These are phyloP conservation scores for Silybum marianum DNA, from an alignment of 129 eudicot species.

Conservation along the genomic window DNA sequence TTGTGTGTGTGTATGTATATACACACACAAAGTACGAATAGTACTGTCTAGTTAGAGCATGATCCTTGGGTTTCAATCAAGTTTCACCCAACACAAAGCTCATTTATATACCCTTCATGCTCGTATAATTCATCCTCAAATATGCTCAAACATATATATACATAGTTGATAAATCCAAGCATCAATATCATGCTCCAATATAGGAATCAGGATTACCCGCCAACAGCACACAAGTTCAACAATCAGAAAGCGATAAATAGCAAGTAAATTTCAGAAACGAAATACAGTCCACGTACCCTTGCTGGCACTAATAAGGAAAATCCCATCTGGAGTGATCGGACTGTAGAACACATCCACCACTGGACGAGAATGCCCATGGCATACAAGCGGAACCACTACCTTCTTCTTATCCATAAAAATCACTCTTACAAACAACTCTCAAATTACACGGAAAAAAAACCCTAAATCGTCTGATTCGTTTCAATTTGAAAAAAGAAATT, in stretches of 20 bases:
- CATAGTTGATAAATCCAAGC: background rate
- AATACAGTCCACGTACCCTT: slow-evolving; percentile 28
- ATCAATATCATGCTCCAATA: background rate
- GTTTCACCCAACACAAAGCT: background rate
- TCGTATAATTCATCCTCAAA: background rate
- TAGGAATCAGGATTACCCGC: background rate
- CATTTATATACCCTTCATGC: background rate
- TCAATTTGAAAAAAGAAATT: background rate
- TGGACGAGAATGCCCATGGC: slow-evolving; percentile 72
- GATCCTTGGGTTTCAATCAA: background rate
- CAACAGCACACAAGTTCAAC: background rate
- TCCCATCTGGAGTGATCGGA: slow-evolving; percentile 62
- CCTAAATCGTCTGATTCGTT: background rate
- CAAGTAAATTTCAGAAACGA: slow-evolving; percentile 11
- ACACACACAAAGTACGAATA: too few relatives aligned
- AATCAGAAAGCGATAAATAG: background rate
- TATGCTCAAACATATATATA: background rate
- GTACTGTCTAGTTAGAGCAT: background rate
- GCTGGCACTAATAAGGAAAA: slow-evolving; percentile 61
- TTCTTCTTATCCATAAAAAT: slow-evolving; percentile 61
- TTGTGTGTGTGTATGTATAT: too few relatives aligned
- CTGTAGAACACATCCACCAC: slow-evolving; percentile 67
- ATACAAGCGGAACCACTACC: slow-evolving; percentile 50
- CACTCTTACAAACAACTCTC: background rate
- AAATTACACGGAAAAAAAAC: slow-evolving; percentile 10